phyloP scores from a whole-genome alignment of 306 rosid genomes.

The Acacia confusa region DNA sequence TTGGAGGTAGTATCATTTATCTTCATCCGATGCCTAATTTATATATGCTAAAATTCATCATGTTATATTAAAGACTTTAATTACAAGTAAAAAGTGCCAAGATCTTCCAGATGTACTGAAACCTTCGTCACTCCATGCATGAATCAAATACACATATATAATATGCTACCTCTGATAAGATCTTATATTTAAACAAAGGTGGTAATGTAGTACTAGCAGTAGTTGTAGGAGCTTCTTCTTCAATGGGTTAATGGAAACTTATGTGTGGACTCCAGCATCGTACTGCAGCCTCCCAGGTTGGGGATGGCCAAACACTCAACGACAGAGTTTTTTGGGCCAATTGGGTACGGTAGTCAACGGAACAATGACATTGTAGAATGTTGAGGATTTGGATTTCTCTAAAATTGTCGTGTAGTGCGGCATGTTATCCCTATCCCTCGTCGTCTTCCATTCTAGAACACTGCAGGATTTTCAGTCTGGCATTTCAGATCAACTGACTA shows the following conservation, averaged over 20 bases:
- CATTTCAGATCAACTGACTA: constrained; percentile 24
- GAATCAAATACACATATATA: not conserved
- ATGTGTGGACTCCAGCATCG: constrained; percentile 45
- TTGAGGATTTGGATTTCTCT: constrained; percentile 28
- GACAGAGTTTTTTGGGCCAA: not conserved
- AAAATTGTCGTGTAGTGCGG: constrained; percentile 10
- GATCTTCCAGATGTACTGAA: constrained; percentile 43
- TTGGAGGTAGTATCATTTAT: too few species aligned
- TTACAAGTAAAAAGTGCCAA: constrained; percentile 10
- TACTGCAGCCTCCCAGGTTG: constrained; percentile 36
- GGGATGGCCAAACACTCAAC: not conserved
- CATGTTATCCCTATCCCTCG: not conserved
- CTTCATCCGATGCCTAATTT: not conserved
- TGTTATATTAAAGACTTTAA: not conserved
- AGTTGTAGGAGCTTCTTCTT: not conserved
- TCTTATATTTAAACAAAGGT: too few species aligned
- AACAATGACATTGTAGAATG: not conserved
- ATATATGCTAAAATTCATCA: too few species aligned
- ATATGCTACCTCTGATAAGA: too few species aligned
- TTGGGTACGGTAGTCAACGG: not conserved
- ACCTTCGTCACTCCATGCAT: not conserved
- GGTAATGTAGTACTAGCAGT: too few species aligned
- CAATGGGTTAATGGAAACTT: constrained; percentile 16
- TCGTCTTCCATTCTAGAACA: constrained; percentile 25
- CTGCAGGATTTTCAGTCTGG: constrained; percentile 3